Conservation (phyloP, 2,329 filamentous ascomycete genomes). For the Emericellopsis atlantica region DNA sequence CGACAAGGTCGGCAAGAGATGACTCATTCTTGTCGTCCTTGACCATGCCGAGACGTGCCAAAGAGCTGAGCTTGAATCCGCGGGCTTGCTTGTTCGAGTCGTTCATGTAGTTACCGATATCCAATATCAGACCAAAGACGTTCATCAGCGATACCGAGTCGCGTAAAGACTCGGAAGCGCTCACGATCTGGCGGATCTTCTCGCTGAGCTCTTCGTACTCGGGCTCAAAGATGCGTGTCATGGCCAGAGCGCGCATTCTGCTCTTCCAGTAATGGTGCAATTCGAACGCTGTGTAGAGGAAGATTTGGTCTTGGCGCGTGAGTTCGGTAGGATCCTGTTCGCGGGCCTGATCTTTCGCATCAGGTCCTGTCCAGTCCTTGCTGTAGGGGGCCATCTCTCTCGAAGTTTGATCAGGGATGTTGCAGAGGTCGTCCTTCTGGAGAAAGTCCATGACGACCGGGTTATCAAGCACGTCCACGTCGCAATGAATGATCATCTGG, state of each 20-base stretch:
- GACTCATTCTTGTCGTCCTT: conserved; percentile 99
- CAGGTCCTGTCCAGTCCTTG: conserved; percentile 89
- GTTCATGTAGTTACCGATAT: conserved; percentile 99
- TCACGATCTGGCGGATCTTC: conserved; percentile 77
- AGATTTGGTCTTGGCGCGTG: conserved; percentile 91
- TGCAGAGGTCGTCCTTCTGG: conserved; percentile 84
- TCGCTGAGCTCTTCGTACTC: conserved; percentile 88
- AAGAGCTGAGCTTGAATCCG: conserved; percentile 93
- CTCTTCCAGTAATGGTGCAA: conserved; percentile 98
- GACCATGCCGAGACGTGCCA: conserved; percentile 88
- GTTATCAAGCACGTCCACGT: conserved; percentile 78
- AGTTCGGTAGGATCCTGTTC: conserved; percentile 82
- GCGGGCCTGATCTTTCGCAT: conserved; percentile 62
- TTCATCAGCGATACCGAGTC: conserved; percentile 93
- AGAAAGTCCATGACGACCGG: conserved; percentile 92
- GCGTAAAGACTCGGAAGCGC: conserved; percentile 76
- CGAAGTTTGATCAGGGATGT: conserved; percentile 76
- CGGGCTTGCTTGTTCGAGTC: conserved; percentile 96
- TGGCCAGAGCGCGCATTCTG: conserved; percentile 77
- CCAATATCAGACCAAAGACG: conserved; percentile 86
- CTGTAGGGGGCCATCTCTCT: conserved; percentile 93
- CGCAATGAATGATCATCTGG: conserved; percentile 91
- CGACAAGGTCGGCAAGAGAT: conserved; percentile 88
- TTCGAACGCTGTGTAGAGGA: conserved; percentile 84
- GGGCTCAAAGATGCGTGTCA: conserved; percentile 71